Evolutionary conservation across 768 basidiomycete genomes (phyloP), one percentile per base, ranked within the genome.

Genomic region (Termitomyces sp.): DNA sequence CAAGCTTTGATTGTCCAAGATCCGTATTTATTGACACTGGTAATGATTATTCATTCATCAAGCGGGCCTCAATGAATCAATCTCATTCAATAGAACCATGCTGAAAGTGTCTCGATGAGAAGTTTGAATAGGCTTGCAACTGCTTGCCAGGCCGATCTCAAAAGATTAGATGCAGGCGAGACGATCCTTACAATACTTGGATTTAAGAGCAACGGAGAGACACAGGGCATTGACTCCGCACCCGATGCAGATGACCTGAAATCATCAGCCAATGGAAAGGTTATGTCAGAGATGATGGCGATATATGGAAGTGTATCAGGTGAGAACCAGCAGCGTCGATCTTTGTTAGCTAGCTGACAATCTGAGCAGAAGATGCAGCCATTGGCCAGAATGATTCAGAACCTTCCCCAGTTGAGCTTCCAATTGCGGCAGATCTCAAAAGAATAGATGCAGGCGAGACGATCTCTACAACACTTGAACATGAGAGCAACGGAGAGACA

Each of bases 1-100:
- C 66, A 65, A 32, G 59, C 62, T 32, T 50, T 71, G 30, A 60
- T 69, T 16, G 56, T 72, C 4, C 64, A 49, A 44, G 71, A 72
- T 62, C 68, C 69, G 1, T 67, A 66, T 49, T 56, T 66, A 18
- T 43, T 32, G 2, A 64, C 59, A 6, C 49, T 64, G 49, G 65
- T 62, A 50, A 38, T 13, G 30, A 36, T 44, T 18, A 13, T 33
- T 2, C 4, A 14, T 26, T 12, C 7, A 20, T 33, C 28, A 36
- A 7, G 12, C 43, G n/a, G 20, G 14, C 14, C 4, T 33, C 20
- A 14, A 14, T 54, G 6, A 49, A 13, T 14, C 33, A 26, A 36
- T n/a, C n/a, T 40, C 13, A 1, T 23, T 32, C 12, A 16, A 33
- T 46, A 66, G 64, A 66, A 66, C 26, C 64, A 63, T 38, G 63